Evolutionary conservation across 2,329 filamentous ascomycete species (phyloP), one percentile per base, ranked within the genome.

Genomic region (Cladosporium colombiae): DNA sequence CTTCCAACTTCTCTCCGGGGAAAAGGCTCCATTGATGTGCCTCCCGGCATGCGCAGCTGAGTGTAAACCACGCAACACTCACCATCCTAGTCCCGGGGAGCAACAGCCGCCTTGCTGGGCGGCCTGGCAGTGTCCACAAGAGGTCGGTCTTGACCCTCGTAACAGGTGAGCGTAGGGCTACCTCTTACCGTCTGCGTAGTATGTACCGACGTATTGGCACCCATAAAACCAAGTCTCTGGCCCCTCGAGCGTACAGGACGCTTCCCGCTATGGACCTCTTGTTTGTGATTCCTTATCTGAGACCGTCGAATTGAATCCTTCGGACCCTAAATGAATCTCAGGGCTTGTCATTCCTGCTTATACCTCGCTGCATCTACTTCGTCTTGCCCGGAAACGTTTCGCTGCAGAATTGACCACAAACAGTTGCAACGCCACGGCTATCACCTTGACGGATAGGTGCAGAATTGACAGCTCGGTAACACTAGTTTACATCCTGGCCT

Each of bases 41-140:
- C 23, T 56, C 13, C 35, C 29, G 50, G 50, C 10, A 23, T 40
- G 7, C 10, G 35, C 46, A 55, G 16, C 60, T 52, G 29, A 44
- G 60, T 53, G 46, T 49, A 31, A 50, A 35, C 49, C 60, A 40
- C 60, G 29, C 18, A 29, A 21, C 25, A 21, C 18, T 44, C 33
- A 58, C 18, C 14, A 55, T n/a, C 60, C 60, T 63, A 16, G 60
- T 46, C 60, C 33, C 31, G 49, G 58, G 60, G 25, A 55, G 49
- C 50, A 44, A 44, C 40, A 21, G 49, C 60, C 35, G 60, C 33
- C 21, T 18, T 13, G 35, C 23, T 21, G 31, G 49, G 50, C 23
- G 27, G 35, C 16, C 18, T 50, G 27, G 18, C 29, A 35, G 40
- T 16, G 29, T 44, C n/a, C 33, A 11, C 21, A 56, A 53, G 7